A percentile compares a stretch with the other conserved stretches of the same genome.
These are phyloP conservation scores for Tilletiaria anomala DNA, from an alignment of 1,284 basidiomycete species.

Conservation along the genomic window DNA sequence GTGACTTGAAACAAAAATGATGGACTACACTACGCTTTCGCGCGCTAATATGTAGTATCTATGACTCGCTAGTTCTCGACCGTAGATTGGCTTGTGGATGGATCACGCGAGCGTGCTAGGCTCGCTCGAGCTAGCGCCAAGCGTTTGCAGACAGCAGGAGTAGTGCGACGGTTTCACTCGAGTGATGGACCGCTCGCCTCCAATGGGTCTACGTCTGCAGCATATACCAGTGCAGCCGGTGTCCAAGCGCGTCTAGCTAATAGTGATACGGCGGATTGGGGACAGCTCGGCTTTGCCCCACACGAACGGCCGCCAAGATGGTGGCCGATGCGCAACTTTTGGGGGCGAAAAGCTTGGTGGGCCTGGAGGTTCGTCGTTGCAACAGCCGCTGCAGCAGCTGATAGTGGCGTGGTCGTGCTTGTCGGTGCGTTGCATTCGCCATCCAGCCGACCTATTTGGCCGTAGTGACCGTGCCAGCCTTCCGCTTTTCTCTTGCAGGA, in stretches of 20 bases:
- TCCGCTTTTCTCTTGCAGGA: conserved; percentile 45
- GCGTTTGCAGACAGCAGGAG: no score
- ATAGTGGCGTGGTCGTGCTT: conserved; percentile 32
- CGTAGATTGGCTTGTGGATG: conserved; percentile 38
- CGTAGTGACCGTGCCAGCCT: not conserved
- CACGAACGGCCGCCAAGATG: conserved; percentile 12
- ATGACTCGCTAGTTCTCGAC: conserved; percentile 30
- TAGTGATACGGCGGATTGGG: no score
- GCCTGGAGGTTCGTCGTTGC: conserved; percentile 17
- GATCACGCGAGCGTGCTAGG: conserved; percentile 30
- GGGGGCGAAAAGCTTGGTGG: conserved; percentile 17
- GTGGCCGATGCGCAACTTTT: conserved; percentile 11
- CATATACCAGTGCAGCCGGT: no score
- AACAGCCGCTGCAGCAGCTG: conserved; percentile 18
- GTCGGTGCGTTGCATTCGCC: conserved; percentile 22
- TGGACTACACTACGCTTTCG: no score
- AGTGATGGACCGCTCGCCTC: conserved; percentile 11
- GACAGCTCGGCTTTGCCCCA: no score
- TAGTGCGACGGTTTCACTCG: no score
- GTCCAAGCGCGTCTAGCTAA: no score
- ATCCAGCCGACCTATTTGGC: not conserved
- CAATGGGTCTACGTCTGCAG: no score
- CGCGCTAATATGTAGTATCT: no score
- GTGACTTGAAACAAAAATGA: not conserved
- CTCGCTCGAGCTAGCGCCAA: conserved; percentile 13